Base-by-base conservation (phyloP, 345 rosid species). In the Citrus cavaleriei region DNA sequence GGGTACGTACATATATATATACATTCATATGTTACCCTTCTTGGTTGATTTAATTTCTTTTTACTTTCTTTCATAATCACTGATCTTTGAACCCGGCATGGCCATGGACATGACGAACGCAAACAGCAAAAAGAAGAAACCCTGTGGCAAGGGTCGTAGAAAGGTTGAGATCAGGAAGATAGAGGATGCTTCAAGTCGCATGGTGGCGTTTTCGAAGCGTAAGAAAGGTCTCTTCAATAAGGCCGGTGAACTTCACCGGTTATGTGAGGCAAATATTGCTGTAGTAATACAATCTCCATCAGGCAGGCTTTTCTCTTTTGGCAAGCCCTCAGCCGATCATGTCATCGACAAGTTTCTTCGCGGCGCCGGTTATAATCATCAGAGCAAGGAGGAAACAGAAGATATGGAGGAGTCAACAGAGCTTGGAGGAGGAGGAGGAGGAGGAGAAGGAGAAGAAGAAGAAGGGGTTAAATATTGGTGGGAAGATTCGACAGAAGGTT, bases 191-290 rank as follows among this genome's bases (percentile, higher is more conserved):
- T 67, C 27, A 5, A 78, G 72, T 61, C 63, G 79, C 19, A 75
- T 66, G 32, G 84, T 81, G 24, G 70, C 84, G 12, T 81, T 81
- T 40, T 75, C 80, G 28, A 81, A 84, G 82, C 80, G 86, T 1
- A 80, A 80, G 13, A 71, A 54, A 2, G 86, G 86, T 27, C 68
- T 84, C 42, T 68, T 84, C 68, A 84, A 72, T 60, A 84, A 84
- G 68, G 80, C 82, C 1, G 38, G 6, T 10, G 80, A 81, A n/a
- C 73, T 78, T 10, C 72, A 68, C 68, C 35, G 64, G 22, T 42
- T 78, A 0, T 84, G 75, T 19, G 82, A 76, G n/a, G 80, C 80
- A 14, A 73, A 78, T 70, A 73, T 71, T 22, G 78, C 82, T 19
- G 67, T 78, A 54, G 68, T 84, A 28, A 30, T 76, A 21, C 79